A percentile compares a stretch with the other conserved stretches of the same genome.
These are phyloP conservation scores for Epicoccum sorghinum DNA, from an alignment of 2,329 filamentous ascomycete species.

Conservation along the genomic window DNA sequence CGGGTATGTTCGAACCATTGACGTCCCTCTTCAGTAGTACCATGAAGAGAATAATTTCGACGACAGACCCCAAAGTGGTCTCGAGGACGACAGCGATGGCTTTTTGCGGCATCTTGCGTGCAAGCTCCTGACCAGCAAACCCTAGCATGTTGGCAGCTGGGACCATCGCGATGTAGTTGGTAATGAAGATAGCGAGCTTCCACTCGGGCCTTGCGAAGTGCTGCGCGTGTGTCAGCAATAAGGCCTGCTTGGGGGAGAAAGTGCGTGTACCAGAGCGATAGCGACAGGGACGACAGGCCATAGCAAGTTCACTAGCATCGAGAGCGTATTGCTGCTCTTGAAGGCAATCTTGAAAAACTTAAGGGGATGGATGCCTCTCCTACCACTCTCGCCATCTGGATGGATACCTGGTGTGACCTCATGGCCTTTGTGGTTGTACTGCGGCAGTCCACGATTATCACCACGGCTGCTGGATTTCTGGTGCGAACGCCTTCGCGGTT, in stretches of 20 bases:
- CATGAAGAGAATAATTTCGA: conserved; percentile 85
- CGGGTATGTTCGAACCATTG: conserved; percentile 57
- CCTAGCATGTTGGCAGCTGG: conserved; percentile 77
- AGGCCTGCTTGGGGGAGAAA: neutral
- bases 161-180: conserved; percentile 79
- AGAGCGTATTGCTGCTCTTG: conserved; percentile 67
- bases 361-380: conserved; percentile 67
- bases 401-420: conserved; percentile 51
- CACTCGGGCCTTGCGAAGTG: conserved; percentile 61
- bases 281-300: conserved; percentile 78
- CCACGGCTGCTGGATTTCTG: conserved; percentile 17
- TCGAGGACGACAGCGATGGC: conserved; percentile 69
- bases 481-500: conserved; percentile 24
- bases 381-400: conserved; percentile 70
- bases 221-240: conserved; percentile 30
- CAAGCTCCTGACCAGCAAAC: conserved; percentile 74
- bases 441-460: conserved; percentile 33
- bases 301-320: conserved; percentile 70
- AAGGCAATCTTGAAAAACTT: conserved; percentile 70
- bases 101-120: conserved; percentile 73
- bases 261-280: conserved; percentile 63
- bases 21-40: conserved; percentile 66
- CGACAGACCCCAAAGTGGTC: conserved; percentile 70
- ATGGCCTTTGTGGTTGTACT: conserved; percentile 54
- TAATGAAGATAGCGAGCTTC: conserved; percentile 69